phyloP scores from a whole-genome alignment of 2,329 filamentous ascomycete species.

The Monosporascus sp. region DNA sequence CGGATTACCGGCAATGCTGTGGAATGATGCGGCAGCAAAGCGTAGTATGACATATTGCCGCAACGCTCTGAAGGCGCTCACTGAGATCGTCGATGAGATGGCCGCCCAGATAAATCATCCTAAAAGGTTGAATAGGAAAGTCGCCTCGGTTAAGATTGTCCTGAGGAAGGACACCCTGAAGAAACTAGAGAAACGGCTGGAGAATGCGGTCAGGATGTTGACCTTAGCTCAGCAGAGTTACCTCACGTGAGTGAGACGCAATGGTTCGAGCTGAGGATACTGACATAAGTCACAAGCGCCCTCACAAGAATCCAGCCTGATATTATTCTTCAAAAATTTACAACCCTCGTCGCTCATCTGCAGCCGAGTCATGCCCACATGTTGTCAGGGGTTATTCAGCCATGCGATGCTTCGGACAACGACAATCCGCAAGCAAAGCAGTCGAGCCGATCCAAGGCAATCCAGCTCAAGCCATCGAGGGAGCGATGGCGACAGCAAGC shows the following conservation, averaged over 20 bases:
- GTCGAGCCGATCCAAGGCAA: background rate
- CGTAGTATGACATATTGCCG: slow-evolving; percentile 14
- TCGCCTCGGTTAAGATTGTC: slow-evolving; percentile 6
- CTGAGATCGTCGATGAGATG: slow-evolving; percentile 13
- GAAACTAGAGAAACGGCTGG: slow-evolving; percentile 12
- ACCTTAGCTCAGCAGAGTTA: slow-evolving; percentile 15
- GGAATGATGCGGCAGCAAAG: slow-evolving; percentile 7
- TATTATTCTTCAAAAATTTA: slow-evolving; percentile 13
- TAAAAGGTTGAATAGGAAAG: slow-evolving; percentile 1
- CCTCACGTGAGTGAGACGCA: slow-evolving; percentile 10
- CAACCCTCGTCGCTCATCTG: background rate
- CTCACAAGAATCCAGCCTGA: slow-evolving; percentile 13
- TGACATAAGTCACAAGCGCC: slow-evolving; percentile 8
- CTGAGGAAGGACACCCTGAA: slow-evolving; percentile 16
- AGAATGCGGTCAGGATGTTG: slow-evolving; percentile 14
- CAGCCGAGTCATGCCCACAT: background rate
- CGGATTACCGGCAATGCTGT: slow-evolving; percentile 5
- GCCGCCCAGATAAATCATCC: slow-evolving; percentile 5
- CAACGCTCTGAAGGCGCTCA: slow-evolving; percentile 13
- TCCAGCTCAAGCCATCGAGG: background rate
- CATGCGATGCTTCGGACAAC: background rate
- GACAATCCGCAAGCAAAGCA: background rate
- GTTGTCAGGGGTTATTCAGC: background rate
- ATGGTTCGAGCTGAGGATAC: background rate
- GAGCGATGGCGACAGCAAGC: background rate